These are phyloP conservation scores for Penicillium salamii DNA, from an alignment of 495 filamentous ascomycete genomes.

Conservation along the genomic window DNA sequence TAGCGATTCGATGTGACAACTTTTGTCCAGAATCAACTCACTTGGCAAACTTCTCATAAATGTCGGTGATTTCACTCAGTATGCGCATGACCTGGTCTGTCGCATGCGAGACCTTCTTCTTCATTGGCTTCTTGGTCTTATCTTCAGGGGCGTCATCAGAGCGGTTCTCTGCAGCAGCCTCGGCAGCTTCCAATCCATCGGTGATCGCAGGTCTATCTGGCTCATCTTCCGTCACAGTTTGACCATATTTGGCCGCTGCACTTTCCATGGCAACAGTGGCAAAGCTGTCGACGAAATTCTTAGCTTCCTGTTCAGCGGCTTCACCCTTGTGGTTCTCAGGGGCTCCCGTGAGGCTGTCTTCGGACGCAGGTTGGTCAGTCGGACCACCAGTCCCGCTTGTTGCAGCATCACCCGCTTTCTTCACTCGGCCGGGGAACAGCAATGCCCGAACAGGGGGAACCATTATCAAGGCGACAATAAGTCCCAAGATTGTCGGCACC, in stretches of 20 bases:
- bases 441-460: constrained; percentile 60
- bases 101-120: constrained; percentile 71
- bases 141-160: constrained; percentile 57
- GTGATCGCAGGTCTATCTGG: constrained; percentile 49
- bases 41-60: constrained; percentile 80
- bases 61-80: constrained; percentile 70
- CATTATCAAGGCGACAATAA: constrained; percentile 62
- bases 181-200: constrained; percentile 58
- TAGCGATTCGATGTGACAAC: neutral
- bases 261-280: constrained; percentile 71
- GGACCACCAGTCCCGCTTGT: constrained; percentile 58
- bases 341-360: constrained; percentile 76
- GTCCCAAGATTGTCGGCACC: constrained; percentile 54
- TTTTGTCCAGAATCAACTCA: constrained; percentile 30
- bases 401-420: constrained; percentile 59
- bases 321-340: constrained; percentile 84
- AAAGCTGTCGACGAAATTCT: constrained; percentile 74
- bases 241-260: constrained; percentile 69
- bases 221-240: constrained; percentile 44
- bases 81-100: constrained; percentile 76
- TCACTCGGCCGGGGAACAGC: constrained; percentile 70
- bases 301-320: constrained; percentile 81
- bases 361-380: constrained; percentile 68
- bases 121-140: constrained; percentile 83
- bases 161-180: constrained; percentile 57